Evolutionary conservation across 345 rosid species (phyloP), one percentile per base, ranked within the genome.

Genomic region (Gossypium anomalum): DNA sequence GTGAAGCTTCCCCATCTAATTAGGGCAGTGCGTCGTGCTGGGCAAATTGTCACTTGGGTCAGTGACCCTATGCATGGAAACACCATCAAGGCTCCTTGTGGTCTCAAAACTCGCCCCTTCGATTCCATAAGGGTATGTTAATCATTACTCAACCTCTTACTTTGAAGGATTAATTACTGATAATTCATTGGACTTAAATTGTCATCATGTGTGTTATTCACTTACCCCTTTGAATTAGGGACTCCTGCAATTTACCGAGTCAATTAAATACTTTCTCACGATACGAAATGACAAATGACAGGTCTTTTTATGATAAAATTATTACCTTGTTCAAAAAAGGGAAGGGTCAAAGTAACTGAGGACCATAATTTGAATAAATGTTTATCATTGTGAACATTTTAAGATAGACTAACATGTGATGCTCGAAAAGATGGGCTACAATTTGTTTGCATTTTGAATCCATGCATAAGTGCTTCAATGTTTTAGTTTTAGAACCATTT

Each of bases 21-120:
- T 10, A 82, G 97, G 82, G 97, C 93, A 20, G 94, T 91, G 16
- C 88, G 93, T 16, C 60, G 88, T 9, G 89, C 94, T 19, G 97
- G 98, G 59, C 97, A 84, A 77, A 91, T 91, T 77, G 97, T 91
- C 76, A 91, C 97, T 20, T 93, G 98, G 97, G 94, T 93, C 76
- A 91, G 97, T 77, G 98, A 93, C 82, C 98, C 98, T 61, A 91
- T 93, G 98, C 98, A 93, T 56, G 97, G 97, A 71, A 93, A 93
- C 91, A 93, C 97, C 79, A 91, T 93, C 60, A 93, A 93, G 85
- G 97, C 97, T 81, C 98, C 98, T n/a, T 89, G 93, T 11, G 98
- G 98, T 77, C 91, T 93, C 70, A 93, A 93, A 85, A 93, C 97
- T 76, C 94, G 98, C 45, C 97, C 98, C 9, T 93, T 93, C 6